Base-by-base conservation (phyloP, 1,139 yeast genomes). In the Candida tetrigidarum region DNA sequence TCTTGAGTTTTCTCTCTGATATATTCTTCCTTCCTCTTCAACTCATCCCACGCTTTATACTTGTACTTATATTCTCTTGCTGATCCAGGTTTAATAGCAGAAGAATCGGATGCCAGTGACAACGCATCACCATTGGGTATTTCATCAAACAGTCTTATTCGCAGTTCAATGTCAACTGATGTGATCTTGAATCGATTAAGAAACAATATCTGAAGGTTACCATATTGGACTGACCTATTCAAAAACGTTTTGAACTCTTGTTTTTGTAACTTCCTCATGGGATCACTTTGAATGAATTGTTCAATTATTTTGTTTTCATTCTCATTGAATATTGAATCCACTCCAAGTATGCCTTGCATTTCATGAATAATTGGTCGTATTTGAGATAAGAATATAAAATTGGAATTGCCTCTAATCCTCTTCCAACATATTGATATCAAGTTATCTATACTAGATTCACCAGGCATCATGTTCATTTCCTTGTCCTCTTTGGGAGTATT, bases 371-470 rank as follows among this genome's bases (percentile, higher is more conserved):
- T 52, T 3, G 53, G 56, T 8, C 53, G 47, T 3, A 71, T 56
- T 45, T 67, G 71, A 2, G 63, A 51, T 12, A 66, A 58, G 38
- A 58, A 62, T 23, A 71, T 65, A 44, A 45, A 61, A 14, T 60
- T 64, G 5, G 42, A 41, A 45, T 37, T 50, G 43, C 46, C 56
- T 11, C 43, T 27, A 4, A 45, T 50, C 18, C 52, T 47, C 12
- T 48, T 43, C 77, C 78, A 73, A 47, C 70, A 58, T 26, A 53
- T 49, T 37, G 59, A 59, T 7, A 71, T 52, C 36, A 66, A 58
- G 30, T 50, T 53, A 32, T 61, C 58, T 6, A 52, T 45, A 19
- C 42, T 35, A 11, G 36, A 19, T 19, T 32, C 36, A n/a, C 25
- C 15, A n/a, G 9, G 22, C 15, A 19, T 20, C 15, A 19, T 20